Conservation (phyloP, 2,329 filamentous ascomycete species). For the Cladosporium sp. region DNA sequence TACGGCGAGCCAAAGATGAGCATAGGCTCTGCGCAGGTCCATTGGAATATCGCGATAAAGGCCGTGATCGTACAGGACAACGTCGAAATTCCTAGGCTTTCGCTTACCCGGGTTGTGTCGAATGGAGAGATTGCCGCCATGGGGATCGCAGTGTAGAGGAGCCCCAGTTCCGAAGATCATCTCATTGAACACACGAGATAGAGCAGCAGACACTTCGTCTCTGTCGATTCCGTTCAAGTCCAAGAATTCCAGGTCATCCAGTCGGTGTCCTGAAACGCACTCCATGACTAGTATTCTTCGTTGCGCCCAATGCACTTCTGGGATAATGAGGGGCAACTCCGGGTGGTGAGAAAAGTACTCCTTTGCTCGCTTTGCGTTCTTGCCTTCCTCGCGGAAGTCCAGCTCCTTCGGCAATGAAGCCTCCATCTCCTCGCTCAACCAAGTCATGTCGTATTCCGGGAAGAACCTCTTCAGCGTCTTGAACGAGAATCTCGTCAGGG, state of each 20-base stretch:
- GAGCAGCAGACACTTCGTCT: slow-evolving; percentile 87
- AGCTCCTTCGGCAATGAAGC: slow-evolving; percentile 84
- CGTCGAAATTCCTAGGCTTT: slow-evolving; percentile 74
- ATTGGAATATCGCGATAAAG: slow-evolving; percentile 89
- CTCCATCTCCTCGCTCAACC: slow-evolving; percentile 92
- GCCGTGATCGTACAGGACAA: slow-evolving; percentile 95
- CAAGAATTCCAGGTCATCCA: slow-evolving; percentile 83
- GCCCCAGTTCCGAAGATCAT: slow-evolving; percentile 95
- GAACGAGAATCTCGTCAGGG: slow-evolving; percentile 84
- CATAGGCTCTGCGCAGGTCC: slow-evolving; percentile 75
- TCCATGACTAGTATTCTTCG: slow-evolving; percentile 94
- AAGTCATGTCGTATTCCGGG: slow-evolving; percentile 95
- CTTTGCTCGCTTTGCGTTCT: slow-evolving; percentile 75
- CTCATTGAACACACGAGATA: slow-evolving; percentile 94
- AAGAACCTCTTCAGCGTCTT: slow-evolving; percentile 87
- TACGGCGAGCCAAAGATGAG: slow-evolving; percentile 95
- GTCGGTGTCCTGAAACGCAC: slow-evolving; percentile 76
- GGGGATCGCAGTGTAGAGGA: slow-evolving; percentile 92
- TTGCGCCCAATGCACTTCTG: slow-evolving; percentile 83
- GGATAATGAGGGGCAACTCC: slow-evolving; percentile 78
- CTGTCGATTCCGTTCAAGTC: slow-evolving; percentile 84
- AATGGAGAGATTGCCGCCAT: slow-evolving; percentile 93
- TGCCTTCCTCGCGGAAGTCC: slow-evolving; percentile 79
- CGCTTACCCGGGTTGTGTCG: slow-evolving; percentile 64
- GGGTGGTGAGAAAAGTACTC: slow-evolving; percentile 74